A percentile compares a stretch with the other conserved stretches of the same genome.
Evolutionary conservation across 2,329 filamentous ascomycete species (phyloP).

Genomic region (Aspergillus melleus): DNA sequence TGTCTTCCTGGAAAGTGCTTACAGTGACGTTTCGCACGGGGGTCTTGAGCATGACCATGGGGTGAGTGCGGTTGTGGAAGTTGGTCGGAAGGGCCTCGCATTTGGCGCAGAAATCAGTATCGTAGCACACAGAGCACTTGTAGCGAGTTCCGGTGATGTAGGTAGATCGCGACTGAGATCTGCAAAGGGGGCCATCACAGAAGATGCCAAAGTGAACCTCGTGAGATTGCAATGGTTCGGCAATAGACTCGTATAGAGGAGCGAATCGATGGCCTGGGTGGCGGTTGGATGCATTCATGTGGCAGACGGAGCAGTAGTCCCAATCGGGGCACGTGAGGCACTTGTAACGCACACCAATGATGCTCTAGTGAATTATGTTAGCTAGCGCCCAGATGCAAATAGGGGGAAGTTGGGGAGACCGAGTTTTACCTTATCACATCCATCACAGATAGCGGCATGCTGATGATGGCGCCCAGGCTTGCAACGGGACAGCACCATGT

Average conservation of each 20-base stretch:
- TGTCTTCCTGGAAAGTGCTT: conserved; percentile 77
- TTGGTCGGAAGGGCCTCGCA: conserved; percentile 88
- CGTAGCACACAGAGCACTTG: conserved; percentile 95
- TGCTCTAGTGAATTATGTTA: conserved; percentile 54
- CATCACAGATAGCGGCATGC: conserved; percentile 91
- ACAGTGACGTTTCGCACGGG: conserved; percentile 86
- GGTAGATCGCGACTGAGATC: conserved; percentile 45
- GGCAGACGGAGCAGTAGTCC: conserved; percentile 85
- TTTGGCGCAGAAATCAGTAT: conserved; percentile 90
- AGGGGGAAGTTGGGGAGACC: background rate
- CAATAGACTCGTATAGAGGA: conserved; percentile 72
- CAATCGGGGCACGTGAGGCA: conserved; percentile 96
- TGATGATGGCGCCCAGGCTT: conserved; percentile 74
- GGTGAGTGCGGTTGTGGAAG: conserved; percentile 91
- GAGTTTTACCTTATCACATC: conserved; percentile 69
- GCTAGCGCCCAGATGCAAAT: conserved; percentile 2
- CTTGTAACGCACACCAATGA: conserved; percentile 90
- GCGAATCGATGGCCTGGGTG: conserved; percentile 89
- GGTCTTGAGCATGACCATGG: conserved; percentile 94
- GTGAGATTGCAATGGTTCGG: conserved; percentile 46
- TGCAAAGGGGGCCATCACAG: conserved; percentile 92
- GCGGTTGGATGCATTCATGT: conserved; percentile 63
- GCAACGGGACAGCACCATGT: conserved; percentile 66
- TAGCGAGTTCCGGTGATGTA: conserved; percentile 83
- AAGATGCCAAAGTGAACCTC: conserved; percentile 79